Conservation (phyloP, 106 monocot species). For the Acanthochlamys bracteata region DNA sequence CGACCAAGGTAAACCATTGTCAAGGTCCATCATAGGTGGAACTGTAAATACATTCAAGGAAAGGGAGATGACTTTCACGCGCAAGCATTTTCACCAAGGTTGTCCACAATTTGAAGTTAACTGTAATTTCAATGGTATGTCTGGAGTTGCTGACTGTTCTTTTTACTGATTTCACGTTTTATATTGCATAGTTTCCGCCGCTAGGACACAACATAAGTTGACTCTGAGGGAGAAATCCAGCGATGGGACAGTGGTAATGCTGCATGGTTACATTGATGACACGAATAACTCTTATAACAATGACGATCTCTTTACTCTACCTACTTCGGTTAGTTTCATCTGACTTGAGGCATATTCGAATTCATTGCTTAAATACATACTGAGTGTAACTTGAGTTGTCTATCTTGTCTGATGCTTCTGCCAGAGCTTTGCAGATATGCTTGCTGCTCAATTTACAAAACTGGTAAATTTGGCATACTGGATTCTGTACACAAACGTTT, state of each 20-base stretch:
- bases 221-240: constrained; percentile 44
- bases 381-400: neutral
- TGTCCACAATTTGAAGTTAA: too few species aligned
- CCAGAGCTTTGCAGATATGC: constrained; percentile 78
- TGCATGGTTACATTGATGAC: constrained; percentile 62
- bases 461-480: constrained; percentile 34
- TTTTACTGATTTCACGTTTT: neutral
- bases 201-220: constrained; percentile 22
- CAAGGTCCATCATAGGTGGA: constrained; percentile 59
- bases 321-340: constrained; percentile 50
- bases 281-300: constrained; percentile 26
- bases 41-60: constrained; percentile 53
- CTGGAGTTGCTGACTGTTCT: neutral
- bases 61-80: constrained; percentile 39
- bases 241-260: constrained; percentile 71
- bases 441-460: constrained; percentile 50
- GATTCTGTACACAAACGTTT: neutral
- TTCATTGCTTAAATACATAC: neutral
- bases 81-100: neutral
- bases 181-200: constrained; percentile 3
- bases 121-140: too few species aligned
- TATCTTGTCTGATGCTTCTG: constrained; percentile 1
- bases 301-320: constrained; percentile 38
- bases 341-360: neutral
- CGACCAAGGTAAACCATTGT: constrained; percentile 42